Base-by-base conservation (phyloP, 2,329 filamentous ascomycete genomes). In the Pyrenophora tritici-repentis region DNA sequence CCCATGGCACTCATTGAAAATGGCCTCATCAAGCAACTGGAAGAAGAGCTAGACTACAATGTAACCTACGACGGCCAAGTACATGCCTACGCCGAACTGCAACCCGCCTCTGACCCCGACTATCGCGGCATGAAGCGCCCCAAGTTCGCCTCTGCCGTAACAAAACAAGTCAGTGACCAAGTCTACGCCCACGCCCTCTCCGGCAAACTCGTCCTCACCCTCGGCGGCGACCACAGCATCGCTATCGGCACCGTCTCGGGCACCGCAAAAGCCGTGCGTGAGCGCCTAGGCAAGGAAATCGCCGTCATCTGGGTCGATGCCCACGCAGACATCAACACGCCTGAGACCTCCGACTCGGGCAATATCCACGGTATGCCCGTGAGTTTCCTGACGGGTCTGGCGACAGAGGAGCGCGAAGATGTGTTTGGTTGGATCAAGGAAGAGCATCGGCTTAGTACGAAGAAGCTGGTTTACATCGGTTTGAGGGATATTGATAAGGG, bases 311-410 rank as follows among this genome's bases (percentile, higher is more conserved):
- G 94, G 94, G 94, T 99, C 26, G 94, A 99, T 75, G 94, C 94
- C 20, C 94, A 99, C 75, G 88, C 93, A 47, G 94, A 99, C 75
- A 97, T 99, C 80, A 99, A 99, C 79, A 91, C 90, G 1, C 94
- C 93, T 45, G 92, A 97, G 83, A 88, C 85, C 40, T 93, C 88
- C 60, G 89, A 83, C 35, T 94, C 89, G 62, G 94, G 94, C 29
- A 97, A 97, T 76, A 89, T 99, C 58, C 94, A 99, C 77, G 94
- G 94, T 64, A 99, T 99, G 94, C 94, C 94, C 2, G 89, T 97
- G 32, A 86, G 90, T 3, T 99, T 97, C 76, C 75, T 96, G 61
- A 92, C 91, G 0, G 91, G 94, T 0, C 79, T 99, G 50, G 90
- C 92, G 38, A 85, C 79, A 61, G 90, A 91, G 66, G 83, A 90